Conservation (phyloP, 305 asterid genomes). For the Coffea humblotiana region DNA sequence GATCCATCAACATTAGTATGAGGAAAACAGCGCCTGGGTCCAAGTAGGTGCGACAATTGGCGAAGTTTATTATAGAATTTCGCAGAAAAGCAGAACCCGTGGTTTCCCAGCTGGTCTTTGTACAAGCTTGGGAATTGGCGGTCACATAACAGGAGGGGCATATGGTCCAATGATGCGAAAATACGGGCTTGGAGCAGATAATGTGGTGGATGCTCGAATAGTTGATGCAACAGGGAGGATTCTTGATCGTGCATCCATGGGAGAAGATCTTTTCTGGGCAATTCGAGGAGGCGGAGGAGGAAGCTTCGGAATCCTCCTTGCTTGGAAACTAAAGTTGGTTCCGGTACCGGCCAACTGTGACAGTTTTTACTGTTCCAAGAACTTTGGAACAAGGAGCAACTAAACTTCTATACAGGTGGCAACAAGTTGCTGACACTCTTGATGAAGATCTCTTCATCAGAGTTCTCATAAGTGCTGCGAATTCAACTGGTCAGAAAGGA, state of each 20-base stretch:
- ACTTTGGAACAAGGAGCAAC: constrained; percentile 46
- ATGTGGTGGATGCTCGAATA: constrained; percentile 27
- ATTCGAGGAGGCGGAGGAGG: constrained; percentile 35
- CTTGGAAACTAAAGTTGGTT: constrained; percentile 26
- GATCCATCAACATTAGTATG: constrained; percentile 13
- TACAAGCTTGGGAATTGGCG: constrained; percentile 29
- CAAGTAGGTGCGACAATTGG: constrained; percentile 33
- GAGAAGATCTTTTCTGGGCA: constrained; percentile 39
- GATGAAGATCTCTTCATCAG: constrained; percentile 58
- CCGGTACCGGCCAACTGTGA: constrained; percentile 24
- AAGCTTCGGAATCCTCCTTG: constrained; percentile 30
- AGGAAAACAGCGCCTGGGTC: constrained; percentile 28
- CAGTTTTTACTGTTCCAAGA: constrained; percentile 30
- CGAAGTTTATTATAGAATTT: constrained; percentile 23
- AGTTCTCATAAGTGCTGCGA: constrained; percentile 27
- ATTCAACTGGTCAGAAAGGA: constrained; percentile 7
- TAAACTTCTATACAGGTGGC: constrained; percentile 40
- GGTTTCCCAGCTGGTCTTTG: constrained; percentile 32
- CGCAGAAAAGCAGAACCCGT: constrained; percentile 19
- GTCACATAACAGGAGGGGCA: constrained; percentile 36
- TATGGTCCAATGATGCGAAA: constrained; percentile 25
- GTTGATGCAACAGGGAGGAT: constrained; percentile 25
- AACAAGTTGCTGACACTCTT: constrained; percentile 36
- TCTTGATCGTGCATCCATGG: constrained; percentile 28
- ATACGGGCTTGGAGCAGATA: constrained; percentile 24